Evolutionary conservation across 2,329 filamentous ascomycete genomes (phyloP), one percentile per base, ranked within the genome.

Genomic region (Trichoderma endophyticum): DNA sequence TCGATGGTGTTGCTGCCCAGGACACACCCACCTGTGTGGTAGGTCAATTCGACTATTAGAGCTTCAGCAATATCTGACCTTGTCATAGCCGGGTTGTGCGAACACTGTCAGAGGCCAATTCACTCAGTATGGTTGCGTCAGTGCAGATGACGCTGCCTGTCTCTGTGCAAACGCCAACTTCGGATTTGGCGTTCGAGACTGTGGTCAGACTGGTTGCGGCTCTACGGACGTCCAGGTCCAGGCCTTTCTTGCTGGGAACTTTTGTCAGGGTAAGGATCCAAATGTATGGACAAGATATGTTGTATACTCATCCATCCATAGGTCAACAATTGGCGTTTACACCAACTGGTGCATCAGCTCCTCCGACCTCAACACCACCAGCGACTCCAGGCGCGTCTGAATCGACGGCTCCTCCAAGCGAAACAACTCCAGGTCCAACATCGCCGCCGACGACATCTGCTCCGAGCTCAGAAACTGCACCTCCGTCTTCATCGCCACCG

Each of bases 151-250:
- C 32, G 76, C 77, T 24, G 75, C 77, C 18, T 86, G 85, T 73
- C 78, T 86, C 18, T 86, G 85, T 74, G 75, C 73, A 32, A 72
- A 72, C 21, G 26, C 65, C 36, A 68, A 75, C 54, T 75, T 80
- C 56, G 68, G 71, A 39, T 77, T 73, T 70, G 81, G 81, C 39
- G 77, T 82, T 67, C 75, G 77, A n/a, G 81, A 83, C 64, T 83
- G 82, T 72, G 78, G 79, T 36, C 73, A 62, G 30, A 30, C 72
- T 28, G 75, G 77, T 11, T 82, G 81, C 63, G 74, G 75, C 7
- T 77, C 79, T 14, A 77, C 75, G 4, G 77, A 77, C 6, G 72
- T 76, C 30, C 78, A 81, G 70, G 73, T 82, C 11, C 77, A 77
- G 18, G 62, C 75, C 8, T 80, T 76, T 34, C 73, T 75, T 15